phyloP scores from a whole-genome alignment of 2,329 filamentous ascomycete genomes.

The Raffaelea albimanens region DNA sequence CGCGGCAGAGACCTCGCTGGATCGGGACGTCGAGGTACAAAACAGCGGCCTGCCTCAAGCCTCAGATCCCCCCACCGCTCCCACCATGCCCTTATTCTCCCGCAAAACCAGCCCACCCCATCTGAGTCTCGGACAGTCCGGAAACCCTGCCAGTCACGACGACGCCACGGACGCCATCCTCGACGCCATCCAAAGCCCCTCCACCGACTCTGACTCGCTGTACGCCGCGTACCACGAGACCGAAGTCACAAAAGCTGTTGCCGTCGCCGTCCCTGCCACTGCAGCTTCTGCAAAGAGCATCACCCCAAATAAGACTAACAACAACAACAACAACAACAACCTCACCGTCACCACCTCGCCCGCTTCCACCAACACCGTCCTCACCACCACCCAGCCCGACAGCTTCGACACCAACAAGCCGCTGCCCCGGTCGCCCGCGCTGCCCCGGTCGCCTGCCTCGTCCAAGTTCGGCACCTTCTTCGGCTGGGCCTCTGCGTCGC shows the following conservation, averaged over 20 bases:
- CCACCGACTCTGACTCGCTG: not conserved
- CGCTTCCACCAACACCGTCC: slow-evolving; percentile 1
- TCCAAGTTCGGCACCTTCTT: slow-evolving; percentile 43
- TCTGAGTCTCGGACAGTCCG: slow-evolving; percentile 33
- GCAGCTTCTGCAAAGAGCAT: too few relatives aligned
- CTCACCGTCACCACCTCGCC: slow-evolving; percentile 8
- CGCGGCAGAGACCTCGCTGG: not conserved
- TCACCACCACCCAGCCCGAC: slow-evolving; percentile 1
- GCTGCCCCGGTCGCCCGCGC: slow-evolving; percentile 41
- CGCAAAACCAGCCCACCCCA: slow-evolving; percentile 43
- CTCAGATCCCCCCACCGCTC: not conserved
- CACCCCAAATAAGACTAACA: slow-evolving; percentile 4
- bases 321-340: slow-evolving; percentile 3
- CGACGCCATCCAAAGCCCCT: not conserved
- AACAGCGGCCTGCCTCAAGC: too few relatives aligned
- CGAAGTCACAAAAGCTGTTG: not conserved
- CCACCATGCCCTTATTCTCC: slow-evolving; percentile 37
- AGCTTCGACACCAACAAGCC: slow-evolving; percentile 14
- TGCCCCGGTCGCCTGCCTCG: slow-evolving; percentile 44
- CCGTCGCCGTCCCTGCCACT: not conserved
- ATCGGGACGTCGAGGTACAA: too few relatives aligned
- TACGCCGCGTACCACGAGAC: not conserved
- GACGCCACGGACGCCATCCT: not conserved
- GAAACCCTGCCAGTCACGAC: not conserved
- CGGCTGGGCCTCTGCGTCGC: slow-evolving; percentile 39